Evolutionary conservation across 164 flowering plant genomes (phyloP).

Genomic region (Chloranthus sessilifolius): DNA sequence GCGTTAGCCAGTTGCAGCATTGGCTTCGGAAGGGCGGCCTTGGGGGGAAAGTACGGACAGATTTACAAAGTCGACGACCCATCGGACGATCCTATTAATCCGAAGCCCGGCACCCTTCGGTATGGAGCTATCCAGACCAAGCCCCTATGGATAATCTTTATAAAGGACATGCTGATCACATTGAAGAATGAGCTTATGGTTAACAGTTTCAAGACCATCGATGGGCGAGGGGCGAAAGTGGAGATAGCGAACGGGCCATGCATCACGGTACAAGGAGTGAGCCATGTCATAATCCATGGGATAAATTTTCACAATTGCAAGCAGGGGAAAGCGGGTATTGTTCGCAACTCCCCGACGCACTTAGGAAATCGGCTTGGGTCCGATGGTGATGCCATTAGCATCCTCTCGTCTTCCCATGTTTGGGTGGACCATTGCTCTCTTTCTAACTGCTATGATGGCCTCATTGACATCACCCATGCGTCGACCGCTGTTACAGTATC

Average conservation of each 20-base stretch:
- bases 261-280: conserved; percentile 26
- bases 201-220: conserved; percentile 30
- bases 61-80: conserved; percentile 22
- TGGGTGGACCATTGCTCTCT: conserved; percentile 30
- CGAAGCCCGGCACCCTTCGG: conserved; percentile 30
- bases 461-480: conserved; percentile 23
- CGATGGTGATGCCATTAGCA: conserved; percentile 28
- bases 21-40: conserved; percentile 25
- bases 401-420: conserved; percentile 17
- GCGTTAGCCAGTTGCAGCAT: conserved; percentile 24
- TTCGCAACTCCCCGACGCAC: conserved; percentile 19
- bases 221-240: conserved; percentile 31
- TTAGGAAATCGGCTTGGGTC: conserved; percentile 10
- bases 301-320: conserved; percentile 23
- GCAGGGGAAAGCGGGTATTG: conserved; percentile 18
- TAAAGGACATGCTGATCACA: conserved; percentile 22
- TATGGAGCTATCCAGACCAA: conserved; percentile 25
- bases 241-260: conserved; percentile 31
- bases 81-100: conserved; percentile 21
- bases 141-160: conserved; percentile 29
- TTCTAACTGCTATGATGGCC: conserved; percentile 22
- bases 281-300: conserved; percentile 30
- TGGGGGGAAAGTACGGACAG: conserved; percentile 22
- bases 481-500: conserved; percentile 29
- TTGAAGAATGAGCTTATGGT: conserved; percentile 25